Evolutionary conservation across 495 filamentous ascomycete genomes (phyloP).

Genomic region (Neurospora hispaniola): DNA sequence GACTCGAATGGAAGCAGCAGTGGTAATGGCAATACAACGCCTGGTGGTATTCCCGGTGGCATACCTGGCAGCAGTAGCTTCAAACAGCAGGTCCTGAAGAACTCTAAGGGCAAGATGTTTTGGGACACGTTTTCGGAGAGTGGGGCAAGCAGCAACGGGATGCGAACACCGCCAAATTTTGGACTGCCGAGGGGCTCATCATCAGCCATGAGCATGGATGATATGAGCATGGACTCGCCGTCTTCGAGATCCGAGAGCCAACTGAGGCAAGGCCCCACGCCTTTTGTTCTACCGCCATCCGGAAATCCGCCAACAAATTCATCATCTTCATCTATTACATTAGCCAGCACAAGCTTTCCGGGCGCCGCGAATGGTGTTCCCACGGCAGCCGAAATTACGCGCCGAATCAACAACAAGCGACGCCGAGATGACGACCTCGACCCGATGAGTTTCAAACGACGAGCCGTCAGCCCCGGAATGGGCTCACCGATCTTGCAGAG

Average conservation of each 20-base stretch:
- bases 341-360: constrained; percentile 18
- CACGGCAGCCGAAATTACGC: constrained; percentile 55
- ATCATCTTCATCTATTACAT: neutral
- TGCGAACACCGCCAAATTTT: constrained; percentile 48
- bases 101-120: constrained; percentile 62
- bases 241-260: constrained; percentile 30
- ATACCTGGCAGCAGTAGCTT: constrained; percentile 40
- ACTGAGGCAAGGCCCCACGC: constrained; percentile 5
- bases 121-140: constrained; percentile 66
- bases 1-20: constrained; percentile 27
- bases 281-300: neutral
- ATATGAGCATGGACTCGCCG: constrained; percentile 66
- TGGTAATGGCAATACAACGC: constrained; percentile 39
- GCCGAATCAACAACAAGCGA: constrained; percentile 61
- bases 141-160: constrained; percentile 34
- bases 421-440: constrained; percentile 89
- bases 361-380: constrained; percentile 36
- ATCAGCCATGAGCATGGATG: constrained; percentile 54
- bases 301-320: neutral
- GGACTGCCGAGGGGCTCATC: constrained; percentile 45
- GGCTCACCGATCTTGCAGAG: constrained; percentile 85
- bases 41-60: neutral
- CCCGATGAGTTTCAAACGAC: constrained; percentile 77
- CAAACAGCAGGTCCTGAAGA: constrained; percentile 57
- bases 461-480: constrained; percentile 87